Evolutionary conservation across 2,329 filamentous ascomycete genomes (phyloP), one percentile per base, ranked within the genome.

Genomic region (Pseudogymnoascus sp.): DNA sequence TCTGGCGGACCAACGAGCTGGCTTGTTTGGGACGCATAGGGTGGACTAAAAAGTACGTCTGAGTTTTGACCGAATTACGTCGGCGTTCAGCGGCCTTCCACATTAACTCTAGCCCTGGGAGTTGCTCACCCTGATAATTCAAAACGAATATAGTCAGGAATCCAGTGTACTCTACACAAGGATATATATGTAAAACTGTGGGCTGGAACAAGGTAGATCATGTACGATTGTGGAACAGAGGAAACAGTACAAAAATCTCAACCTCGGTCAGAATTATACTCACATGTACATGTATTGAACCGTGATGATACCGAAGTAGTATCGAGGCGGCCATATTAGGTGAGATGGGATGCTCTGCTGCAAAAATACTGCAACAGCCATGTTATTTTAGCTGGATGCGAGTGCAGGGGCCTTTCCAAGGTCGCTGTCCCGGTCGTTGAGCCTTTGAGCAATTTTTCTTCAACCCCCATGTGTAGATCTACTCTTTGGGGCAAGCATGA

Each of bases 101-200:
- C 50, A 56, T 56, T 5, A 56, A 33, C 50, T 4, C 7, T 31
- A 31, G 26, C 26, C 28, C 50, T 56, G n/a, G 50, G n/a, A 19
- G 14, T 4, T 56, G n/a, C 26, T 33, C 16, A 33, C 26, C 26
- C 26, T 12, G 50, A 56, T 16, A 56, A 33, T 56, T 33, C 46
- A 56, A 56, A 56, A 56, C n/a, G 26, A 33, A 33, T 19, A 31
- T 33, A 11, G 50, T 19, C 5, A 19, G n/a, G n/a, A 56, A 33
- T 6, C n/a, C 5, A 56, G n/a, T 19, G 50, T n/a, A 56, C 26
- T 56, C 16, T 11, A 33, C 50, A 19, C 50, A 56, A 56, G 50
- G 50, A 56, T 33, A 53, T 56, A 56, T 56, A 56, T 33, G n/a
- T 33, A 56, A 56, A 56, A 56, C 50, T 33, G n/a, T 8, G 50